Conservation (phyloP, 2,329 filamentous ascomycete genomes). For the Ascocoryne sarcoides region DNA sequence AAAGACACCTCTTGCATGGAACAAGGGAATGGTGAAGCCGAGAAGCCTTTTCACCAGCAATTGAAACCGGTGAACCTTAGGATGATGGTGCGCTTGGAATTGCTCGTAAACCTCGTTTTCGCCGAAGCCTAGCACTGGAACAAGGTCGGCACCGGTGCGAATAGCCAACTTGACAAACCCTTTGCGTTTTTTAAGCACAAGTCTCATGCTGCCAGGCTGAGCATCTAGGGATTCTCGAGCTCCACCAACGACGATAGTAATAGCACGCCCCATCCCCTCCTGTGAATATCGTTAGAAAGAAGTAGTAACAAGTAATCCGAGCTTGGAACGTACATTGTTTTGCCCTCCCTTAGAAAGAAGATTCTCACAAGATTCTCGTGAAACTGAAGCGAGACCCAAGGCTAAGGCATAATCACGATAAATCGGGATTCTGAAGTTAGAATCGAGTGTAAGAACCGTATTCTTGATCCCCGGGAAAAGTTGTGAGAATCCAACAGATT, state of each 20-base stretch:
- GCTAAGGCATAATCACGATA: slow-evolving; percentile 91
- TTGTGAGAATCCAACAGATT: slow-evolving; percentile 76
- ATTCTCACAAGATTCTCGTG: slow-evolving; percentile 85
- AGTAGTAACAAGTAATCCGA: background rate
- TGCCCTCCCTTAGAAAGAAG: slow-evolving; percentile 69
- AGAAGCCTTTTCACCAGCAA: slow-evolving; percentile 75
- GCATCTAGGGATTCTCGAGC: slow-evolving; percentile 88
- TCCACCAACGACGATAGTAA: slow-evolving; percentile 91
- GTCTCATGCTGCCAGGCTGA: slow-evolving; percentile 63
- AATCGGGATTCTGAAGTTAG: slow-evolving; percentile 87
- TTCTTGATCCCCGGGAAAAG: slow-evolving; percentile 95
- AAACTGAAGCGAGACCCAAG: slow-evolving; percentile 82
- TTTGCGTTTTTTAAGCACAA: slow-evolving; percentile 77
- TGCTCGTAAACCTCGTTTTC: slow-evolving; percentile 97
- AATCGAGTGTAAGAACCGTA: slow-evolving; percentile 85
- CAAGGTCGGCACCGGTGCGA: slow-evolving; percentile 83
- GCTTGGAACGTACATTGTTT: slow-evolving; percentile 38
- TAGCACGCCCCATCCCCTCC: slow-evolving; percentile 87
- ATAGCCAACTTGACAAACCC: slow-evolving; percentile 93
- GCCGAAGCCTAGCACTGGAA: slow-evolving; percentile 85
- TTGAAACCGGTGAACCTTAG: slow-evolving; percentile 71
- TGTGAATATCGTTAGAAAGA: slow-evolving; percentile 18
- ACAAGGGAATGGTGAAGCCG: slow-evolving; percentile 86
- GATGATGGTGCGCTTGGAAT: slow-evolving; percentile 66
- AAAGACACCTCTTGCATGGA: slow-evolving; percentile 86